Conservation (phyloP, 192 early-diverging fungal genomes). For the Rhizophlyctis rosea region DNA sequence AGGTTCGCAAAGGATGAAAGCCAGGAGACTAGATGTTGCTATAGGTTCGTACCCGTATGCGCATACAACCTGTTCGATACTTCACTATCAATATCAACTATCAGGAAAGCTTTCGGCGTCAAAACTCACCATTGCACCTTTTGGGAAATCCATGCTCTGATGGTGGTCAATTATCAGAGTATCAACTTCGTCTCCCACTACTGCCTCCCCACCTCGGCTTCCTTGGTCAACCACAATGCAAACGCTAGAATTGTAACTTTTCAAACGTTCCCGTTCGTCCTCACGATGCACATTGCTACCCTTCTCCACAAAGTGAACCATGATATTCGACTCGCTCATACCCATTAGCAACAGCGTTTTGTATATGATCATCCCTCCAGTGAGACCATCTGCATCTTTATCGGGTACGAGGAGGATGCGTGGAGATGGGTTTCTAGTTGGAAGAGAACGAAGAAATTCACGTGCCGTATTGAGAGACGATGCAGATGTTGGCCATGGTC, state of each 20-base stretch:
- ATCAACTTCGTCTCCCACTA: neutral
- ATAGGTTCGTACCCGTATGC: neutral
- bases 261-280: conserved; percentile 7
- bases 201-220: neutral
- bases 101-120: too few relatives aligned
- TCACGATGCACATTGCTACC: conserved; percentile 2
- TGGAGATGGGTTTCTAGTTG: neutral
- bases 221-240: conserved; percentile 11
- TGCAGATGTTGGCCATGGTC: neutral
- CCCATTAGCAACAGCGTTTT: conserved; percentile 2
- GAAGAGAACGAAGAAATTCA: neutral
- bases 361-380: conserved; percentile 7
- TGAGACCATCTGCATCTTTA: conserved; percentile 15
- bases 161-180: conserved; percentile 14
- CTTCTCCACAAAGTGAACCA: conserved; percentile 5
- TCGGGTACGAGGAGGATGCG: conserved; percentile 15
- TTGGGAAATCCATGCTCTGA: conserved; percentile 1
- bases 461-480: neutral
- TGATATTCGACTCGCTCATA: neutral
- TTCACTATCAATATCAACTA: too few relatives aligned
- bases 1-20: conserved; percentile 6
- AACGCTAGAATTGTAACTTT: neutral
- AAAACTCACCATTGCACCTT: neutral
- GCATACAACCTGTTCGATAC: too few relatives aligned
- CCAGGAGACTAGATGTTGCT: neutral